These are phyloP conservation scores for Coniochaeta sp. DNA, from an alignment of 2,329 filamentous ascomycete species.

Conservation along the genomic window DNA sequence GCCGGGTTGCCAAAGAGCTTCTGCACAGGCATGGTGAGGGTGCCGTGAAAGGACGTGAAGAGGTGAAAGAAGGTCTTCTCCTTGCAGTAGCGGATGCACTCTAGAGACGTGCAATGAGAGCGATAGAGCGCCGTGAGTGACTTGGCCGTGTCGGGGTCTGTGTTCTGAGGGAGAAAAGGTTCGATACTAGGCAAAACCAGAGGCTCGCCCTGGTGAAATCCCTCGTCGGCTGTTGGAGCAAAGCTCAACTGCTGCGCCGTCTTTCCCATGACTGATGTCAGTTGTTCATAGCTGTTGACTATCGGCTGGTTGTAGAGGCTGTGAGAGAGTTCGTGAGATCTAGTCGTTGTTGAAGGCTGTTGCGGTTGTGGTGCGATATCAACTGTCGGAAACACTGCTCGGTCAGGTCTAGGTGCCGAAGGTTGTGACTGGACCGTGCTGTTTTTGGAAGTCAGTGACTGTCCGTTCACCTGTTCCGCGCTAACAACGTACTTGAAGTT, in stretches of 20 bases:
- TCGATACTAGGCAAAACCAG: constrained; percentile 82
- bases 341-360: constrained; percentile 13
- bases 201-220: constrained; percentile 45
- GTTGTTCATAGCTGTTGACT: constrained; percentile 47
- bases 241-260: constrained; percentile 55
- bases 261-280: constrained; percentile 51
- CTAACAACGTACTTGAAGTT: constrained; percentile 40
- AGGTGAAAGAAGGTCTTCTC: constrained; percentile 95
- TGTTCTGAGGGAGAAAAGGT: constrained; percentile 70
- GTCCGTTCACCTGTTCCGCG: neutral
- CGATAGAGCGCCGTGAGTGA: constrained; percentile 83
- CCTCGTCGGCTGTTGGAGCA: constrained; percentile 46
- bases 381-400: constrained; percentile 31
- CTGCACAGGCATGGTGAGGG: constrained; percentile 91
- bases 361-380: constrained; percentile 25
- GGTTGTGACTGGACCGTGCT: neutral
- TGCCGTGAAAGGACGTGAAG: constrained; percentile 92
- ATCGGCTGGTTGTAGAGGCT: constrained; percentile 57
- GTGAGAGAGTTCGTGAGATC: constrained; percentile 27
- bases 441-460: neutral
- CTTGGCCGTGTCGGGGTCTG: constrained; percentile 79
- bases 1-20: constrained; percentile 79
- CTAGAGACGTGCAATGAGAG: constrained; percentile 90
- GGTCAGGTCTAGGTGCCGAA: constrained; percentile 17
- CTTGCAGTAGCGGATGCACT: constrained; percentile 92